Base-by-base conservation (phyloP, 768 basidiomycete species). In the Tulasnella sp. region DNA sequence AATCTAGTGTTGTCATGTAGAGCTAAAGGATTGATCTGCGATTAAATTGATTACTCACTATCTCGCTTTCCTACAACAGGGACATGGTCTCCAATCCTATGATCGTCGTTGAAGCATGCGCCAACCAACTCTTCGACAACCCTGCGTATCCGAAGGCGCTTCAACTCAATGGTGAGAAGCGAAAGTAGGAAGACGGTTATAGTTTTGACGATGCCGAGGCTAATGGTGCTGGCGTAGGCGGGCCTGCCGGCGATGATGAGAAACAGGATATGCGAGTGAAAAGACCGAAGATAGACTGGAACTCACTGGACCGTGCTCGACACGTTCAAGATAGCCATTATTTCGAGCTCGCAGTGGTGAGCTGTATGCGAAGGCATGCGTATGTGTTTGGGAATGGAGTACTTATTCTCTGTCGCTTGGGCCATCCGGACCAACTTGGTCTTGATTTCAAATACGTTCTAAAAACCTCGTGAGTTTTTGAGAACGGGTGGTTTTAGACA, bases 101-200 rank as follows among this genome's bases (percentile, higher is more conserved):
- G 17, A 30, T 27, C 72, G 15, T 79, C 42, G 73, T 80, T 42
- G 78, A 83, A 64, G 68, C 70, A 5, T 77, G 84, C 0, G 62
- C 89, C 7, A 79, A 84, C 52, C 63, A 69, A 8, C 74, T 88
- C 0, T 78, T 87, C 50, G 86, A 88, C 61, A 72, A 80, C 59
- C 71, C 78, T 0, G 64, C 68, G 12, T 85, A 86, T 64, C 85
- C n/a, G n/a, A n/a, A n/a, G n/a, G n/a, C n/a, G n/a, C n/a, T n/a
- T n/a, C n/a, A n/a, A n/a, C n/a, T 49, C 38, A 61, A 61, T 46
- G 27, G 54, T 21, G 70, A 64, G 9, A 79, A 78, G 64, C 72
- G 73, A 4, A 80, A 78, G 67, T 68, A 72, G n/a, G 74, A 74
- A n/a, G n/a, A n/a, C n/a, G n/a, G n/a, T n/a, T n/a, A n/a, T n/a